phyloP scores from a whole-genome alignment of 495 filamentous ascomycete genomes.

The Staphylotrichum tortipilum region DNA sequence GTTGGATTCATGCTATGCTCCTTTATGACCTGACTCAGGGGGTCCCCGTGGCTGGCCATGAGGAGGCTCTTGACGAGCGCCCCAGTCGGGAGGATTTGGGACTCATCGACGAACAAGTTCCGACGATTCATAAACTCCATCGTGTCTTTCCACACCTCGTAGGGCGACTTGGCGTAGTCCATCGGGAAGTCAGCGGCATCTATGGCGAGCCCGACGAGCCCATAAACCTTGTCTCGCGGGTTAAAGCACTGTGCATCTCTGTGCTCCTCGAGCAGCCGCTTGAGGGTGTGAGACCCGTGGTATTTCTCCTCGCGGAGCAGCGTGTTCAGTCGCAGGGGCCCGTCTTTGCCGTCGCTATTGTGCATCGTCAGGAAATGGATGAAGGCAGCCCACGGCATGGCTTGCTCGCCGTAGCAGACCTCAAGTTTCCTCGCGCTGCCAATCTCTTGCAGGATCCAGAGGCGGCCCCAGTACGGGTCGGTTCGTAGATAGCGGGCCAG shows the following conservation, averaged over 20 bases:
- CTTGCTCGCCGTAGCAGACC: not conserved
- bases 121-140: not conserved
- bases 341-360: not conserved
- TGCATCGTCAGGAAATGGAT: not conserved
- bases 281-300: conserved; percentile 3
- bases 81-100: not conserved
- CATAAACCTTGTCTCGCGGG: conserved; percentile 10
- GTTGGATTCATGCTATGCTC: not conserved
- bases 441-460: conserved; percentile 9
- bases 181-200: conserved; percentile 7
- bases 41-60: not conserved
- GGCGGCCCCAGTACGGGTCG: conserved; percentile 5
- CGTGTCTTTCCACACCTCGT: conserved; percentile 10
- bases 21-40: not conserved
- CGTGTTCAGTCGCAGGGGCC: not conserved
- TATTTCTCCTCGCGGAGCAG: not conserved
- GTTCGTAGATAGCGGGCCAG: not conserved
- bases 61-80: not conserved
- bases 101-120: not conserved
- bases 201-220: conserved; percentile 7
- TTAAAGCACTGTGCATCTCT: not conserved
- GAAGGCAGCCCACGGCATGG: not conserved
- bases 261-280: conserved; percentile 1
- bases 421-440: not conserved
- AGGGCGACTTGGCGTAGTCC: conserved; percentile 8